Evolutionary conservation across 345 rosid genomes (phyloP).

Genomic region (Tarenaya hassleriana): DNA sequence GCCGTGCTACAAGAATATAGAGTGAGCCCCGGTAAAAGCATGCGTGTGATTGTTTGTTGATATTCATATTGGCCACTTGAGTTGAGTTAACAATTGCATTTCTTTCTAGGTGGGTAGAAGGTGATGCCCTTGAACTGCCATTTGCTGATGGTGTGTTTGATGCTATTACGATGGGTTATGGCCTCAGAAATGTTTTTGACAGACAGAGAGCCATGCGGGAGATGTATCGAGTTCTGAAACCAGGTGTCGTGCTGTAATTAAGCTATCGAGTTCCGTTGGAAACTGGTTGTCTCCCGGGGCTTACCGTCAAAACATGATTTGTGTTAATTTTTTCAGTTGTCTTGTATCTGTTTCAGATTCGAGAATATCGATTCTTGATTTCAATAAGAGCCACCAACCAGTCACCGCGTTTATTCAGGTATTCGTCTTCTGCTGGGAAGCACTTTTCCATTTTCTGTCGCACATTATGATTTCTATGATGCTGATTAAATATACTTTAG

Average conservation of each 20-base stretch:
- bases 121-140: conserved; percentile 71
- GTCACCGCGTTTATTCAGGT: conserved; percentile 63
- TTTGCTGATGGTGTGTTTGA: conserved; percentile 61
- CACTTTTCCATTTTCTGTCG: conserved; percentile 1
- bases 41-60: conserved; percentile 21
- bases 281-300: background rate
- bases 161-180: conserved; percentile 87
- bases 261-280: background rate
- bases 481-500: too few relatives aligned
- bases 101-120: conserved; percentile 60
- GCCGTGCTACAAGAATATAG: conserved; percentile 65
- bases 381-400: conserved; percentile 55
- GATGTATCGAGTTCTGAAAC: conserved; percentile 67
- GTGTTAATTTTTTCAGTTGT: background rate
- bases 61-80: background rate
- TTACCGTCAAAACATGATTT: background rate
- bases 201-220: conserved; percentile 53
- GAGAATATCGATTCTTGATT: conserved; percentile 69
- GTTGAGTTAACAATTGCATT: conserved; percentile 12
- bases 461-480: background rate
- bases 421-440: background rate
- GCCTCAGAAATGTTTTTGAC: conserved; percentile 68
- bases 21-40: conserved; percentile 72
- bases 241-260: conserved; percentile 40
- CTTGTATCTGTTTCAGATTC: conserved; percentile 42